Evolutionary conservation across 2,329 filamentous ascomycete genomes (phyloP), one percentile per base, ranked within the genome.

Genomic region (Clarireedia homoeocarpa): DNA sequence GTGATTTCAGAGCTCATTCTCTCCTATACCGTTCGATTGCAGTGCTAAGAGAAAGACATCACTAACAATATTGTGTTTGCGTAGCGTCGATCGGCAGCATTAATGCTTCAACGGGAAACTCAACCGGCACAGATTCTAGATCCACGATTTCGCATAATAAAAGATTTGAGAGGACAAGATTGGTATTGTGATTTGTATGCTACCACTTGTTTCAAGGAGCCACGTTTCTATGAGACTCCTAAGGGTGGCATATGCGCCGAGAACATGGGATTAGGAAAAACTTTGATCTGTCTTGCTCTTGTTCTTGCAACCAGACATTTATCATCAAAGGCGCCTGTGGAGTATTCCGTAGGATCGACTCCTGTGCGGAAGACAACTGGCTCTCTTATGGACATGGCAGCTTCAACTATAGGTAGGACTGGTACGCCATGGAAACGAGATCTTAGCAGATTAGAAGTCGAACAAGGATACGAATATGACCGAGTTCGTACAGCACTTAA

Each of bases 221-320:
- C 88, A 10, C 78, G 80, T 2, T 80, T 81, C 57, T 96, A 92
- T 63, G 89, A 94, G 46, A 79, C 83, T 26, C 80, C 85, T 5
- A 77, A 79, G 57, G 91, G 91, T 36, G 92, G 91, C 2, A 86
- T 92, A 14, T 73, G 91, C 14, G 87, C 88, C 0, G 89, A 94
- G 66, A 85, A 88, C 61, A 91, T 91, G 88, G 86, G 86, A 5
- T 73, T 80, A 0, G 91, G 92, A 0, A 97, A 96, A 73, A 96
- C 92, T 0, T 72, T 96, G 26, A 95, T 96, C 10, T 92, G 88
- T 61, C 73, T 97, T 17, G 78, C 86, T 6, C 73, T 90, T 2
- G 84, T 96, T 40, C 74, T 95, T 26, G 85, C 89, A 2, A 95
- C 89, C 0, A 83, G 81, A 63, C 76, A 84, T 34, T 80, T 91